Evolutionary conservation across 768 basidiomycete species (phyloP), one percentile per base, ranked within the genome.

Genomic region (Lentinula sp.): DNA sequence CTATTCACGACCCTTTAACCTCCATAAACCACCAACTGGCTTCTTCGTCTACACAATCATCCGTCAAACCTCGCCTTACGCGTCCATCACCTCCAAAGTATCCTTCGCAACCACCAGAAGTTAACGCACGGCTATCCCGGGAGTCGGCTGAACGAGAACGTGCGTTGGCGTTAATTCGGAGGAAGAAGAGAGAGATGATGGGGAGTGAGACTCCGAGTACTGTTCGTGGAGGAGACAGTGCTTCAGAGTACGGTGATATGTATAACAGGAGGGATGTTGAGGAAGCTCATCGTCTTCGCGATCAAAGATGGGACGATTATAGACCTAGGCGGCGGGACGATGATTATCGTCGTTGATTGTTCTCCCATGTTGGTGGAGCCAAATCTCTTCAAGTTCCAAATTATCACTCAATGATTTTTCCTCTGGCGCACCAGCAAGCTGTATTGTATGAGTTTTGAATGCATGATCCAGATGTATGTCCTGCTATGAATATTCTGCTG

Each of bases 131-230:
- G 3, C 72, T 90, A 8, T 74, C 74, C n/a, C 85, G 91, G 32
- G 91, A 93, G 72, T 84, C 85, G 0, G 81, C 86, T 0, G 91
- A 93, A 70, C 83, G 90, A 4, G 81, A 87, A 66, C 85, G 91
- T 0, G 90, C 91, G 0, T 73, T 83, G n/a, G 88, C 81, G 7
- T 84, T 92, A 33, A 85, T 91, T 20, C 77, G 77, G 57, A 78
- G 86, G 43, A 88, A 83, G 73, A 81, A 84, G 66, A 79, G 84
- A 1, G 88, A 91, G 71, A 71, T 79, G 72, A 78, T 75, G 36
- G 87, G 86, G 2, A 85, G 80, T 60, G 82, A 81, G 62, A 92
- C 91, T 0, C 91, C 90, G 0, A 88, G 85, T 64, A 90, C 86
- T 0, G 84, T 88, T 3, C 79, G 76, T 51, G 82, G 80, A 2